Conservation (phyloP, 176 grass and related monocot genomes). For the Pharus latifolius region DNA sequence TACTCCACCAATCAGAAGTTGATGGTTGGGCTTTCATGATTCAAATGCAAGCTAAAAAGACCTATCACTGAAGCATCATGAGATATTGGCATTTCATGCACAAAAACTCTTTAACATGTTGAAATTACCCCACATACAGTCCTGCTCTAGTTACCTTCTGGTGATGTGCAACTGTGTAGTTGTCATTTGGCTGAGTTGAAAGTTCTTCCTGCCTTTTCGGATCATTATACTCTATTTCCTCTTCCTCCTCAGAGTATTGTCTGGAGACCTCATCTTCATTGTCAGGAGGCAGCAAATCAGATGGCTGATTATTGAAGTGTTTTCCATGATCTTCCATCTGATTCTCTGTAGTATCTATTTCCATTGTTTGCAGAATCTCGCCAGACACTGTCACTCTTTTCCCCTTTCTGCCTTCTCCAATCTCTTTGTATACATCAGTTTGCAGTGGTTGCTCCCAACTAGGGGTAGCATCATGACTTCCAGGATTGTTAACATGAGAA, state of each 20-base stretch:
- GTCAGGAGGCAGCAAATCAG: background rate
- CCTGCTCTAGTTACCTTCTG: constrained; percentile 25
- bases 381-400: background rate
- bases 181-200: constrained; percentile 25
- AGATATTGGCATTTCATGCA: background rate
- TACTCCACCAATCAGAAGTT: background rate
- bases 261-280: constrained; percentile 38
- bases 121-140: background rate
- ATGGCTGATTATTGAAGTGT: constrained; percentile 9
- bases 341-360: constrained; percentile 18
- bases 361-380: background rate
- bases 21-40: background rate
- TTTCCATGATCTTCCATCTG: constrained; percentile 25
- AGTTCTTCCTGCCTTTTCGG: constrained; percentile 28
- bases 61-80: background rate
- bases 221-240: constrained; percentile 32
- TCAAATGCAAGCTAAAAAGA: background rate
- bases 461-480: constrained; percentile 52
- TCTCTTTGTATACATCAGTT: constrained; percentile 29
- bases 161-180: constrained; percentile 6
- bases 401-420: constrained; percentile 7
- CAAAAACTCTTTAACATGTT: background rate
- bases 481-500: constrained; percentile 29
- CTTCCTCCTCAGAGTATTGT: constrained; percentile 24
- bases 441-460: constrained; percentile 36